These are phyloP conservation scores for Solanum hybrid DNA, from an alignment of 305 asterid genomes.

Conservation along the genomic window DNA sequence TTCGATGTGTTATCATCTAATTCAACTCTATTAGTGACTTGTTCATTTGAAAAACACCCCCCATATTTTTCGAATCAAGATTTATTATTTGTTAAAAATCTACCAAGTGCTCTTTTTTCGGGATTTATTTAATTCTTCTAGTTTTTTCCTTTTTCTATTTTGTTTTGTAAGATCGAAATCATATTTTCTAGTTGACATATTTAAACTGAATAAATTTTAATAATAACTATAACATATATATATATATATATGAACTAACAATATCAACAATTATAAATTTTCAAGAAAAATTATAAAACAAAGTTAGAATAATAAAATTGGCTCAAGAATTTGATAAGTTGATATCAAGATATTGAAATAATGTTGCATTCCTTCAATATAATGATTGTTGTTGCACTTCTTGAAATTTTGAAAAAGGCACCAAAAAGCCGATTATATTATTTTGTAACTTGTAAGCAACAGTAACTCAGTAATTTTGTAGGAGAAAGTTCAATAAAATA, in stretches of 20 bases:
- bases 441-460: background rate
- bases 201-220: no score
- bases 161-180: background rate
- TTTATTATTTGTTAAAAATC: no score
- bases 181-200: background rate
- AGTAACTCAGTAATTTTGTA: background rate
- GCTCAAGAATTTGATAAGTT: no score
- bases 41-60: background rate
- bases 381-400: background rate
- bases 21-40: background rate
- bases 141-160: no score
- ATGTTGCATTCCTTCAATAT: background rate
- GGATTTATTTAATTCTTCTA: background rate
- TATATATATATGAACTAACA: no score
- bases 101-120: background rate
- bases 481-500: background rate
- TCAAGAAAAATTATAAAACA: background rate
- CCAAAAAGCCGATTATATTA: background rate
- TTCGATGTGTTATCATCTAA: background rate
- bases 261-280: no score
- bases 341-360: no score
- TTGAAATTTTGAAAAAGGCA: background rate
- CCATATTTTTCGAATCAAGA: background rate
- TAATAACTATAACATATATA: no score
- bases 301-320: no score